Evolutionary conservation across 2,329 filamentous ascomycete species (phyloP).

Genomic region (Botrytis hyacinthi): DNA sequence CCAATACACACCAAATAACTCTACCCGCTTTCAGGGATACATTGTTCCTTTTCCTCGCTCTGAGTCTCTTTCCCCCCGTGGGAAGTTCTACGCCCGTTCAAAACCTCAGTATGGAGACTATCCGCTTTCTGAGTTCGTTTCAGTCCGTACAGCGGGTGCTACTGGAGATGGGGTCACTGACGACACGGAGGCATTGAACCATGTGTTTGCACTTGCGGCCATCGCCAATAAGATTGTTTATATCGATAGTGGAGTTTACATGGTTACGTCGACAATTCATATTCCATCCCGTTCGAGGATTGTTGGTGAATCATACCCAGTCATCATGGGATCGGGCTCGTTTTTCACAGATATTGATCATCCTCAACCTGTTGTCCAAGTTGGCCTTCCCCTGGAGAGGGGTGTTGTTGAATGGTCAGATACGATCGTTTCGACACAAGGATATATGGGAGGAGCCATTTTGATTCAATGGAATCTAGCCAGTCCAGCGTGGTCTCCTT

Average conservation of each 20-base stretch:
- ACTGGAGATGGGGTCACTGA: conserved; percentile 56
- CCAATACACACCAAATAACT: conserved; percentile 55
- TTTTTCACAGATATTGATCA: conserved; percentile 45
- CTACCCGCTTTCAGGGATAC: conserved; percentile 44
- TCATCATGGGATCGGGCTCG: conserved; percentile 41
- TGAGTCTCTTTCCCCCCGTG: background rate
- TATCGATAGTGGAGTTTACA: conserved; percentile 57
- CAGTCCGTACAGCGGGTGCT: conserved; percentile 43
- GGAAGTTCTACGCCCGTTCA: conserved; percentile 47
- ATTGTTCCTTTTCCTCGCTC: conserved; percentile 38
- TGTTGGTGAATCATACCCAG: conserved; percentile 46
- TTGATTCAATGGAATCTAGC: conserved; percentile 65
- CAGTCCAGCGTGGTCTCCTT: conserved; percentile 47
- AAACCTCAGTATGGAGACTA: conserved; percentile 54
- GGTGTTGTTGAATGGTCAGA: conserved; percentile 63
- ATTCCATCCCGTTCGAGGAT: conserved; percentile 46
- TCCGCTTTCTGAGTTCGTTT: conserved; percentile 43
- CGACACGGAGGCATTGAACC: conserved; percentile 59
- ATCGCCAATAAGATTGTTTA: conserved; percentile 51
- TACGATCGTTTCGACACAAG: conserved; percentile 62
- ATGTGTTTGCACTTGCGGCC: conserved; percentile 52
- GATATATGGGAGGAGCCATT: conserved; percentile 52
- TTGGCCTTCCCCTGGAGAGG: conserved; percentile 55
- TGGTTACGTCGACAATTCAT: conserved; percentile 47
- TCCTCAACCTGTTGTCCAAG: conserved; percentile 49